Conservation (phyloP, 139 green algal species). For the Picochlorum costavermella region DNA sequence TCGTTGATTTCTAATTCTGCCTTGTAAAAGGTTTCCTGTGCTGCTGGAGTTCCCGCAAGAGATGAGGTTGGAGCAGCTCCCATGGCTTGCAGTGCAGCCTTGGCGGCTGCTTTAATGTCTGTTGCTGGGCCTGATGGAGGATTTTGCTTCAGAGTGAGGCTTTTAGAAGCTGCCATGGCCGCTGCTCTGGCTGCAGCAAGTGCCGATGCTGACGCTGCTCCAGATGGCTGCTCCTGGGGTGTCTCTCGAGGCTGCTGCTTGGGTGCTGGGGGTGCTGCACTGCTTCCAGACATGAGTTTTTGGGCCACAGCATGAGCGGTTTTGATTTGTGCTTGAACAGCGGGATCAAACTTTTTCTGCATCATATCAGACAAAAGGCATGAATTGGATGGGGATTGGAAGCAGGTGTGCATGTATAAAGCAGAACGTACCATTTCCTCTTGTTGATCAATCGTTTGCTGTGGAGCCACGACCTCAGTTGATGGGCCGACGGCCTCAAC, state of each 20-base stretch:
- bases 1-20: constrained; percentile 98
- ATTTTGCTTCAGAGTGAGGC: too few species aligned
- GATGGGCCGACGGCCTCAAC: background rate
- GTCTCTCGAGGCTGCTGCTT: background rate
- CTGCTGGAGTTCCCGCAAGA: constrained; percentile 10
- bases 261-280: background rate
- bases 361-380: constrained; percentile 12
- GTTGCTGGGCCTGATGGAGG: background rate
- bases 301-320: constrained; percentile 39
- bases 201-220: constrained; percentile 5
- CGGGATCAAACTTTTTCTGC: background rate
- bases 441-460: background rate
- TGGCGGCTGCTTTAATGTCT: background rate
- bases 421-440: background rate
- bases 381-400: background rate
- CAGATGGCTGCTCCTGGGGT: background rate
- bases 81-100: constrained; percentile 1
- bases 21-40: constrained; percentile 49
- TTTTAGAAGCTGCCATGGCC: background rate
- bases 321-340: constrained; percentile 26
- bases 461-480: background rate
- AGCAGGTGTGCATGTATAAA: background rate
- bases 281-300: constrained; percentile 16
- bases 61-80: background rate
- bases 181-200: constrained; percentile 10